Conservation (phyloP, 176 grass and related monocot species). For the Eleusine indica region DNA sequence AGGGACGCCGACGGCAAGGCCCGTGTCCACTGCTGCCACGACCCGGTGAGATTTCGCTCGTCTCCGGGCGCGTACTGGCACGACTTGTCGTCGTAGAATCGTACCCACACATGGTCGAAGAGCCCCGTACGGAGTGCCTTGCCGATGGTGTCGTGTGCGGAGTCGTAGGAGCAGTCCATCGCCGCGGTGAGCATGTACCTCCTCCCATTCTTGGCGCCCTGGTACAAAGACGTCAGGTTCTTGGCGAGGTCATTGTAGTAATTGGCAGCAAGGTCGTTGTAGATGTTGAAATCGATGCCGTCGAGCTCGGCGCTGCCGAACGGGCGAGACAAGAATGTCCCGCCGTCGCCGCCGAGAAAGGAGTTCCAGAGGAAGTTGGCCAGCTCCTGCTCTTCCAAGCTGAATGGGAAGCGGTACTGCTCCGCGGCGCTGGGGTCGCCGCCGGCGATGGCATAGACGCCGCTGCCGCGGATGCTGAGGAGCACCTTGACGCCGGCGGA, state of each 20-base stretch:
- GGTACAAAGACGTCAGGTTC: constrained; percentile 37
- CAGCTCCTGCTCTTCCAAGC: constrained; percentile 40
- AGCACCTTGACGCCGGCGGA: constrained; percentile 55
- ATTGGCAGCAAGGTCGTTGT: background rate
- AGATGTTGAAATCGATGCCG: constrained; percentile 74
- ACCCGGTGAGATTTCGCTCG: background rate
- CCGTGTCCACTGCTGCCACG: constrained; percentile 52
- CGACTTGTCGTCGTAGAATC: constrained; percentile 55
- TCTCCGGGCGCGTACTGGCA: constrained; percentile 48
- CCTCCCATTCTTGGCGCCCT: background rate
- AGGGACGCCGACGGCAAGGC: constrained; percentile 32
- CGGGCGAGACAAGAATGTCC: constrained; percentile 10
- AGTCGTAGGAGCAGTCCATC: constrained; percentile 59
- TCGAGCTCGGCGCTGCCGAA: constrained; percentile 61
- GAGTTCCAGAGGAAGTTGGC: constrained; percentile 69
- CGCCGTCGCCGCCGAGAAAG: constrained; percentile 49
- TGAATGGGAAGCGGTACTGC: constrained; percentile 44
- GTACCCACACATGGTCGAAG: constrained; percentile 62
- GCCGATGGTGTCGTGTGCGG: constrained; percentile 51
- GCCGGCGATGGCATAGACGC: too few species aligned
- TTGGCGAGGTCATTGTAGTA: constrained; percentile 44
- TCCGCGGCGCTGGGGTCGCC: too few species aligned
- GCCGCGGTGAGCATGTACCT: constrained; percentile 54
- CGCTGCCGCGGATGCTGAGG: constrained; percentile 57
- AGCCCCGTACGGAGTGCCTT: constrained; percentile 41